Evolutionary conservation across 2,329 filamentous ascomycete genomes (phyloP), one percentile per base, ranked within the genome.

Genomic region (Epichloe brachyelytri): DNA sequence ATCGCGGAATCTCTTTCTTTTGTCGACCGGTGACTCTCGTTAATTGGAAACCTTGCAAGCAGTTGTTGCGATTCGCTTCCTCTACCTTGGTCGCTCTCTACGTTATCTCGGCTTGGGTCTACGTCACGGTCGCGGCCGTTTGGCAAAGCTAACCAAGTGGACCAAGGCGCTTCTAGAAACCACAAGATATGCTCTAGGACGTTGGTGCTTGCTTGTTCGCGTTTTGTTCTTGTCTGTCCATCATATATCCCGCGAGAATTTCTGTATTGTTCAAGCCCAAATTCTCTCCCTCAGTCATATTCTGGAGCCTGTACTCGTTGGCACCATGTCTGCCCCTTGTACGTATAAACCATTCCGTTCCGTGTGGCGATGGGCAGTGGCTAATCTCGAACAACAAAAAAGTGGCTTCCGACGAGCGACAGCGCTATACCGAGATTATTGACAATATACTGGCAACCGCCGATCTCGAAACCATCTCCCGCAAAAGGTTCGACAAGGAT

Each of bases 391-490:
- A 34, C 15, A 15, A 40, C 55, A 30, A 19, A 47, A 47, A 17
- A 80, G 77, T 80, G 56, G 70, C 69, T 40, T 49, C 67, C 49
- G 71, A 75, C 49, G 78, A 81, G 60, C 68, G 68, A 57, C 55
- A 62, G 51, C 68, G 71, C 56, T 82, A 80, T 63, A 81, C 75
- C 49, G 65, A 68, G 50, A 74, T 82, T 58, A 81, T 83, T 62
- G 79, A 83, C 59, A 70, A 65, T 40, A 82, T 83, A 55, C 73
- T 83, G 20, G 69, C 69, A 26, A 75, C 71, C 11, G 75, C 76
- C 51, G 77, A 83, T 56, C 73, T 83, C 40, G 71, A 76, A 57
- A 82, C 79, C n/a, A 76, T 83, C 49, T 79, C 79, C 30, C 74
- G 78, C 54, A 83, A 82, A 80, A 78, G 66, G 75, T 83, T 52